These are phyloP conservation scores for Tardiomyces depauwii DNA, from an alignment of 1,139 yeast genomes.

Conservation along the genomic window DNA sequence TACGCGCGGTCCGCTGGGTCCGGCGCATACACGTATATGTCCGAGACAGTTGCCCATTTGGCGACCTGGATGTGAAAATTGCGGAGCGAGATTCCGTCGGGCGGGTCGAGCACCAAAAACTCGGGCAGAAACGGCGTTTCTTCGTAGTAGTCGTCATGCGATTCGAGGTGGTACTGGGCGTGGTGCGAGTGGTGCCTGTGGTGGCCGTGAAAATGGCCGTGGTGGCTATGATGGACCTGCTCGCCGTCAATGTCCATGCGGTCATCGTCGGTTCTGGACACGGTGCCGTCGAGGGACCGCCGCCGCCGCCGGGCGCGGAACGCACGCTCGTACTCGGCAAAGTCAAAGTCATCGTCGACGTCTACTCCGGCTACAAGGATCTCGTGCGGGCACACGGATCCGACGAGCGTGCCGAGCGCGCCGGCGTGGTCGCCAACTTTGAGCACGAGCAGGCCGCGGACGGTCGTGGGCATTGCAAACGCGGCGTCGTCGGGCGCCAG, in stretches of 20 bases:
- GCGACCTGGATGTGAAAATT: constrained; percentile 71
- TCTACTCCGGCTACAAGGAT: constrained; percentile 37
- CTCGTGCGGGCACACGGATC: constrained; percentile 51
- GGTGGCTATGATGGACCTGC: background rate
- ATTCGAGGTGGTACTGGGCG: background rate
- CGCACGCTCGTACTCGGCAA: background rate
- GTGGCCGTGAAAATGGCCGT: constrained; percentile 1
- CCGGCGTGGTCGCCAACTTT: constrained; percentile 30
- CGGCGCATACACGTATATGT: constrained; percentile 53
- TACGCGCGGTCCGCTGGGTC: constrained; percentile 19
- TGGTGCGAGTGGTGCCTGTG: background rate
- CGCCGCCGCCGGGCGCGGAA: background rate
- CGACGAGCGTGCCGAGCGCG: constrained; percentile 39
- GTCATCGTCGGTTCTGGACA: background rate
- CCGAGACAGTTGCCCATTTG: constrained; percentile 57
- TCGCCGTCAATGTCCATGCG: background rate
- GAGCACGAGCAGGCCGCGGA: constrained; percentile 23
- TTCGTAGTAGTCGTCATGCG: constrained; percentile 2
- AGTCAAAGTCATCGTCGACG: constrained; percentile 17
- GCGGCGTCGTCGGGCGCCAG: background rate
- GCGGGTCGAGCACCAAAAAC: constrained; percentile 24
- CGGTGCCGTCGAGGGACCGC: background rate
- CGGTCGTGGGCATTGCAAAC: constrained; percentile 11
- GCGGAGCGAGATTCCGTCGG: constrained; percentile 28
- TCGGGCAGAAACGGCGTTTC: constrained; percentile 28